Conservation (phyloP, 192 early-diverging fungal species). For the Entrophospora sp. region DNA sequence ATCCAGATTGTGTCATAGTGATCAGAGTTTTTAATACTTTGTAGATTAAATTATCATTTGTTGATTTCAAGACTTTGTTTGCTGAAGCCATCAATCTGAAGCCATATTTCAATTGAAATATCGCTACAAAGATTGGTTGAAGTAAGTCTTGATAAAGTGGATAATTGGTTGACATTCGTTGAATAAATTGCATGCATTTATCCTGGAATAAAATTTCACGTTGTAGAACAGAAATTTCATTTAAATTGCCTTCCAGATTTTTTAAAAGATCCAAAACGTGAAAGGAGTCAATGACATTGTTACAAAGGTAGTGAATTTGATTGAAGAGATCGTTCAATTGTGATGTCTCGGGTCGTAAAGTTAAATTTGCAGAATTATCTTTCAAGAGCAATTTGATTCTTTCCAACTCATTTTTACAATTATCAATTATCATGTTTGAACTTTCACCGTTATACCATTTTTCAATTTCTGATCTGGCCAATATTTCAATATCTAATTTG, state of each 20-base stretch:
- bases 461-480: slow-evolving; percentile 49
- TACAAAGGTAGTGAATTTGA: slow-evolving; percentile 48
- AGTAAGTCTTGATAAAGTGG: slow-evolving; percentile 67
- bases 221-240: slow-evolving; percentile 35
- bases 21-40: slow-evolving; percentile 9
- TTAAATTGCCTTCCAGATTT: slow-evolving; percentile 32
- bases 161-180: slow-evolving; percentile 56
- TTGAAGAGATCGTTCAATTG: slow-evolving; percentile 58
- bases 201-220: slow-evolving; percentile 62
- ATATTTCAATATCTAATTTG: slow-evolving; percentile 43
- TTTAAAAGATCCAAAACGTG: slow-evolving; percentile 36
- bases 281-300: slow-evolving; percentile 40
- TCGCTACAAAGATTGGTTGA: slow-evolving; percentile 55
- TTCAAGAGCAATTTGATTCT: slow-evolving; percentile 28
- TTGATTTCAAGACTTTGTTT: background rate
- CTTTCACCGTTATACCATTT: slow-evolving; percentile 50
- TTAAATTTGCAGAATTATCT: slow-evolving; percentile 37
- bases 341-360: slow-evolving; percentile 53
- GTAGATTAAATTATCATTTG: background rate
- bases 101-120: slow-evolving; percentile 71
- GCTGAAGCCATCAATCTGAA: slow-evolving; percentile 44
- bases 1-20: slow-evolving; percentile 30
- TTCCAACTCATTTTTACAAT: slow-evolving; percentile 23
- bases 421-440: slow-evolving; percentile 31
- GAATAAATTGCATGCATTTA: slow-evolving; percentile 54